A percentile compares a stretch with the other conserved stretches of the same genome.
These are phyloP conservation scores for Achlya hypogyna DNA, from an alignment of 352 stramenopile species.

Conservation along the genomic window DNA sequence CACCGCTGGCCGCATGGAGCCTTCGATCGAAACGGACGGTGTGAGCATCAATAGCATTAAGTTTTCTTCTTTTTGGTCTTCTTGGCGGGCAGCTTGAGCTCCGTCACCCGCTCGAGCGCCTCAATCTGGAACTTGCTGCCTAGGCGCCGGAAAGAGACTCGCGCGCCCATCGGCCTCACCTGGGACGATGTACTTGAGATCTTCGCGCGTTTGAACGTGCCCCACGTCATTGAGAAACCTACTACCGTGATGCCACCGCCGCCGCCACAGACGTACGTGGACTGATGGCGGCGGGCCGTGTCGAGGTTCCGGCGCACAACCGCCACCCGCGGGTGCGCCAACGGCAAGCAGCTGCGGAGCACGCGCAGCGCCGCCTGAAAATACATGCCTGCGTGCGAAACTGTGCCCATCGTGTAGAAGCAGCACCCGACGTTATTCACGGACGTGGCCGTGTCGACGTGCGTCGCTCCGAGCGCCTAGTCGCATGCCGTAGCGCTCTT, in stretches of 20 bases:
- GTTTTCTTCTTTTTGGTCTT: constrained; percentile 15
- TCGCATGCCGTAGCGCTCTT: background rate
- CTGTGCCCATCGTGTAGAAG: constrained; percentile 26
- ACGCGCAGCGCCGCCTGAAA: background rate
- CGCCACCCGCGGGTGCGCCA: background rate
- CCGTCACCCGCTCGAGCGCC: constrained; percentile 1
- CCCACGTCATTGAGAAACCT: constrained; percentile 3
- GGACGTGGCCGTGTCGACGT: constrained; percentile 52
- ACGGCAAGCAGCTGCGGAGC: background rate
- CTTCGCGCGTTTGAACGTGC: background rate
- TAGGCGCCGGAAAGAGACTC: background rate
- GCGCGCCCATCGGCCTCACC: no score
- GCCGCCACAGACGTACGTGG: background rate
- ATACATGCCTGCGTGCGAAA: constrained; percentile 33
- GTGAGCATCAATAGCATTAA: background rate
- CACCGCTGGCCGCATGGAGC: background rate
- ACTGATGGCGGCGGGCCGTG: constrained; percentile 11
- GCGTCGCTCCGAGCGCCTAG: constrained; percentile 23
- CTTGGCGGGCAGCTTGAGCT: background rate
- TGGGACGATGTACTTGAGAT: constrained; percentile 17
- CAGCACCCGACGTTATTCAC: constrained; percentile 75
- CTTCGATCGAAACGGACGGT: background rate
- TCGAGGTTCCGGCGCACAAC: constrained; percentile 8
- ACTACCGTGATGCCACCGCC: background rate
- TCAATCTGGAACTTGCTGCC: constrained; percentile 18